Evolutionary conservation across 1,139 yeast species (phyloP), one percentile per base, ranked within the genome.

Genomic region (Wickerhamomyces sp.): DNA sequence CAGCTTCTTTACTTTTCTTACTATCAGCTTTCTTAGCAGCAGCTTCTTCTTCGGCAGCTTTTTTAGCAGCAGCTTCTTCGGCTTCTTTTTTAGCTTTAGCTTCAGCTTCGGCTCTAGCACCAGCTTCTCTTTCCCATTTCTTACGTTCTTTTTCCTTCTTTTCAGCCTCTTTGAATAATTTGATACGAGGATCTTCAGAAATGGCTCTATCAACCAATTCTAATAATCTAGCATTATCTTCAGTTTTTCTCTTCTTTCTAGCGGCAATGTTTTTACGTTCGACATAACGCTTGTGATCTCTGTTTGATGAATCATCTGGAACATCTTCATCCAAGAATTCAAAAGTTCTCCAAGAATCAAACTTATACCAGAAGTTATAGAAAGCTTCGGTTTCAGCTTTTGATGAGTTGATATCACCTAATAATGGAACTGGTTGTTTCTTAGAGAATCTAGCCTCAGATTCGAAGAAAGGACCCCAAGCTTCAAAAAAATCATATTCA

Each of bases 51-150:
- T 81, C 94, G 46, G 78, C 89, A 67, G 84, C 95, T 47, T 87
- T 89, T 60, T 84, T 87, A 62, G 78, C 80, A 61, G 78, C 78
- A 47, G 87, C 87, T 56, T 80, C 82, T 64, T 87, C 97, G 55
- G 85, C 96, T 55, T 87, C 96, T 57, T 88, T 95, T 69, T 82
- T 83, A 60, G 84, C 86, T 61, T 80, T 80, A 43, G 90, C 94
- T 63, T 84, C 94, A 48, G 96, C 96, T 53, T 93, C 98, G 66
- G 90, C 85, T 76, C 98, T 87, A 39, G 95, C 81, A 58, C 96
- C 98, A 46, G 98, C 96, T 68, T 91, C 99, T 68, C 84, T 86
- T 68, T 93, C 99, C 98, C 98, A 91, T 72, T 91, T 93, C 78
- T 78, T 82, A 69, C 82, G 83, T 64, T 88, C 99, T 77, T 91